Percentiles rank a stretch among this genome's conserved stretches.
phyloP scores from a whole-genome alignment of 352 stramenopile species.

The Pythium insidiosum region DNA sequence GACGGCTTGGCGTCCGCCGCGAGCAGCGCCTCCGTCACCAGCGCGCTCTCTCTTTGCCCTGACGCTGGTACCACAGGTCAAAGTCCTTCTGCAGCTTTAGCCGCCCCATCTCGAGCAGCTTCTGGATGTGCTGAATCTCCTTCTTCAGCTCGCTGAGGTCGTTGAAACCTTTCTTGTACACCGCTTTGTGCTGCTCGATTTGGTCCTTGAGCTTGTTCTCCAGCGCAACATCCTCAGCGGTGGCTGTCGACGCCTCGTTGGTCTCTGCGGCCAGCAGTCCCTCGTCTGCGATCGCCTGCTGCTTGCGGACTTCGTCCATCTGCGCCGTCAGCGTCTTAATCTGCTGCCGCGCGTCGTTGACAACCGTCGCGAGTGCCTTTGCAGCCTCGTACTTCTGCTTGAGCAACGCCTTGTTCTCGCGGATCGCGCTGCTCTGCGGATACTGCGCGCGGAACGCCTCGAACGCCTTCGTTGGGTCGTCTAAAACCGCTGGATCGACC shows the following conservation, averaged over 20 bases:
- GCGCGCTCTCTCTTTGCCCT: too few species aligned
- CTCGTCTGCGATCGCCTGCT: slow-evolving; percentile 50
- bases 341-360: slow-evolving; percentile 83
- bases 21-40: too few species aligned
- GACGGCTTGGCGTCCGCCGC: too few species aligned
- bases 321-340: slow-evolving; percentile 63
- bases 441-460: slow-evolving; percentile 85
- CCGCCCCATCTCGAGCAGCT: slow-evolving; percentile 87
- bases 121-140: slow-evolving; percentile 92
- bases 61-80: slow-evolving; percentile 86
- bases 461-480: slow-evolving; percentile 70
- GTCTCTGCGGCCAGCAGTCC: slow-evolving; percentile 23
- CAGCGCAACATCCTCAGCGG: slow-evolving; percentile 13
- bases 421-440: slow-evolving; percentile 77
- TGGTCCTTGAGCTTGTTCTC: slow-evolving; percentile 68
- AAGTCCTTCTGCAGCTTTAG: slow-evolving; percentile 92
- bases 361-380: slow-evolving; percentile 76
- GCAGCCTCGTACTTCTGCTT: slow-evolving; percentile 88
- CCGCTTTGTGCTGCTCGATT: slow-evolving; percentile 84
- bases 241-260: slow-evolving; percentile 17
- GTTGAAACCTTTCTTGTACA: slow-evolving; percentile 90
- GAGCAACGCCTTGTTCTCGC: slow-evolving; percentile 91
- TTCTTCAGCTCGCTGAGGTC: slow-evolving; percentile 89
- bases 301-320: slow-evolving; percentile 64
- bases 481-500: slow-evolving; percentile 39